Conservation (phyloP, 495 filamentous ascomycete species). For the Podospora pseudoanserina region DNA sequence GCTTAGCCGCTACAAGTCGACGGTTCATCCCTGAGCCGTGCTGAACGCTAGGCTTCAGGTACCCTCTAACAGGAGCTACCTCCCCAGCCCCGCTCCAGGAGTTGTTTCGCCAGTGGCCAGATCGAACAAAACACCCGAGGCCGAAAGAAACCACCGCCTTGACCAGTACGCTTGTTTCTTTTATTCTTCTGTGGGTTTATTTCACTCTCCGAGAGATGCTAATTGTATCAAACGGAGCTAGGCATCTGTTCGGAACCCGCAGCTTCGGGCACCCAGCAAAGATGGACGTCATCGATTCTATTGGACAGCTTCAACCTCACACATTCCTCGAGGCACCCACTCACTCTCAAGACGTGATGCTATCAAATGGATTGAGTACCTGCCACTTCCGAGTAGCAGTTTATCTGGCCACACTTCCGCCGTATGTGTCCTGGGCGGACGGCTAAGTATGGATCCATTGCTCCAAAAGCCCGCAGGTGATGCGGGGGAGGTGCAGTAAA, state of each 20-base stretch:
- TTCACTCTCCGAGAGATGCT: too few species aligned
- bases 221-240: not conserved
- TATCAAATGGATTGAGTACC: not conserved
- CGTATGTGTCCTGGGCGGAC: not conserved
- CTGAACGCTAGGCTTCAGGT: constrained; percentile 4
- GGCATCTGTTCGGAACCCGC: not conserved
- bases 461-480: too few species aligned
- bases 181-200: not conserved
- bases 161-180: not conserved
- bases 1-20: constrained; percentile 11
- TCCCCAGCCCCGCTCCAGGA: not conserved
- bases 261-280: not conserved
- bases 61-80: constrained; percentile 6
- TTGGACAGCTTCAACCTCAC: too few species aligned
- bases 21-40: not conserved
- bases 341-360: too few species aligned
- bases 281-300: not conserved
- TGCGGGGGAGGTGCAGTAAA: not conserved
- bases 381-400: constrained; percentile 4
- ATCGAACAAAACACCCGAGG: not conserved
- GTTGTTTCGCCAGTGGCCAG: constrained; percentile 1
- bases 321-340: not conserved
- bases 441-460: not conserved
- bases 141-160: not conserved
- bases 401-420: constrained; percentile 2